phyloP scores from a whole-genome alignment of 768 basidiomycete species.

The Auriscalpium microsporum region DNA sequence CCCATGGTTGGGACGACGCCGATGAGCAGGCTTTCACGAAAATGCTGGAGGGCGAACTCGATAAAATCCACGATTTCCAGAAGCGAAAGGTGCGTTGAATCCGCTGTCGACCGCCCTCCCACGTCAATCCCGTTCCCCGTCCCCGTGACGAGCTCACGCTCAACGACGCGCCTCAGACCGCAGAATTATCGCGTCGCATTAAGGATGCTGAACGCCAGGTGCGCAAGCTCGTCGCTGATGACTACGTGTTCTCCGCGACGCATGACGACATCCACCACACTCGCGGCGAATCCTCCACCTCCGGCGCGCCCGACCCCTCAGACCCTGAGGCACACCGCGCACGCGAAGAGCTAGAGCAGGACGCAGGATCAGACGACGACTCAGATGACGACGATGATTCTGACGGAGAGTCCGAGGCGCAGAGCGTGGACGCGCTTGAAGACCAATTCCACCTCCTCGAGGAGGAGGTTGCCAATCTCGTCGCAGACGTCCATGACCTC shows the following conservation, averaged over 20 bases:
- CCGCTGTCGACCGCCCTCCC: neutral
- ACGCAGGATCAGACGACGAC: slow-evolving; percentile 66
- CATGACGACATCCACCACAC: slow-evolving; percentile 3
- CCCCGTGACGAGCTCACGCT: neutral
- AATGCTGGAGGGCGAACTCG: slow-evolving; percentile 77
- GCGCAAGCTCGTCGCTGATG: slow-evolving; percentile 61
- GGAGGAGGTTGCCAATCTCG: slow-evolving; percentile 90
- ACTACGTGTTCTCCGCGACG: slow-evolving; percentile 21
- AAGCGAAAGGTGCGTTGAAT: slow-evolving; percentile 60
- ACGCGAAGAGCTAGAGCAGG: slow-evolving; percentile 41
- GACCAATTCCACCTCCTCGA: slow-evolving; percentile 82
- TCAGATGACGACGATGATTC: slow-evolving; percentile 39
- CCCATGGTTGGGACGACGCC: slow-evolving; percentile 56
- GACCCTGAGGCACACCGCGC: slow-evolving; percentile 11
- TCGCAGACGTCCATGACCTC: slow-evolving; percentile 87
- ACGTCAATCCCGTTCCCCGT: neutral
- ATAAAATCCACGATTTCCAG: slow-evolving; percentile 93
- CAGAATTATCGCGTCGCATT: slow-evolving; percentile 76
- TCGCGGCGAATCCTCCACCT: slow-evolving; percentile 4
- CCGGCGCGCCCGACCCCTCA: slow-evolving; percentile 15
- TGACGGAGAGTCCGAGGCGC: slow-evolving; percentile 35
- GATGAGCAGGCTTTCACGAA: slow-evolving; percentile 80
- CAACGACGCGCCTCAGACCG: slow-evolving; percentile 40
- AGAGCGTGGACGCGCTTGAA: slow-evolving; percentile 70
- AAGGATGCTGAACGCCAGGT: slow-evolving; percentile 77